Base-by-base conservation (phyloP, 306 rosid species). In the Elaeagnus macrophylla region DNA sequence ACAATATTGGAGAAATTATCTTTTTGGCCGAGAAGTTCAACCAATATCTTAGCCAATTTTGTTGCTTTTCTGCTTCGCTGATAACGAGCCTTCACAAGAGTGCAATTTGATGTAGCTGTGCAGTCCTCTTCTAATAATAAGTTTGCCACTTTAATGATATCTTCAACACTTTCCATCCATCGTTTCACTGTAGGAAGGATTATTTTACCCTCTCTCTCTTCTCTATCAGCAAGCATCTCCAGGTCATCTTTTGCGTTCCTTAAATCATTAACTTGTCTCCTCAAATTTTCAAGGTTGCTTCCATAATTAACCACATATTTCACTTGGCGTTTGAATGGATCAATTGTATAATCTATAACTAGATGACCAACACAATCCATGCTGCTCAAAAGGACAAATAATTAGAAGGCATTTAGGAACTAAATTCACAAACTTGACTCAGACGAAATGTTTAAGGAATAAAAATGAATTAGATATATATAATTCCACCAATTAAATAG, bases 271-370 rank as follows among this genome's bases (percentile, higher is more conserved):
- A 62, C 10, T 44, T 17, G 15, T 17, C 7, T 12, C 5, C 12
- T 14, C 2, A 72, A 54, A 12, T 2, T 8, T 0, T 32, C 17
- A 0, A 65, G 15, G 19, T 61, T 37, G 12, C 36, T 51, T 39
- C 58, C 16, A 48, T 56, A 60, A 48, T 11, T 15, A 48, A 59
- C 18, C 1, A 65, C 3, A 51, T 71, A 65, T 42, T 71, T 51
- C 48, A 42, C 3, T 10, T 48, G 59, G 5, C 37, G 16, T 12
- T 8, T 8, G 15, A 12, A 1, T 20, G 32, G 3, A 1, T 20
- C 32, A 20, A 20, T 20, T 1, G 3, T 20, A 20, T 1, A 3
- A 1, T 20, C 32, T 20, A 3, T 20, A 20, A 20, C 1, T 20
- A 20, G 1, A 1, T 3, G 2, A 1, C 32, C 32, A 20, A 20